Evolutionary conservation across 176 grass and related monocot genomes (phyloP).

Genomic region (Stipa capillata): DNA sequence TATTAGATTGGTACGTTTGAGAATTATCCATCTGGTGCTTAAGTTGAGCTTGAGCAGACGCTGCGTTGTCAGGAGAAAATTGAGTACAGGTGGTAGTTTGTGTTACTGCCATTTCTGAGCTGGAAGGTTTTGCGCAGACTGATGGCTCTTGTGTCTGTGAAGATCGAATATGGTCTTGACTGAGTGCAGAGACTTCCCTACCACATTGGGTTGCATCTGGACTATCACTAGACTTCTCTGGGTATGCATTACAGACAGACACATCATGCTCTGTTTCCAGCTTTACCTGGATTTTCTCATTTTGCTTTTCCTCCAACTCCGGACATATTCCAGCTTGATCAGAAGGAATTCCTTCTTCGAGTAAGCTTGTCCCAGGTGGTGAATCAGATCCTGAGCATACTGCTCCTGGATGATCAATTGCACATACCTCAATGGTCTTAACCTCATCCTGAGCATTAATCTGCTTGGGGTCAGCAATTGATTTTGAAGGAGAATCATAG

Average conservation of each 20-base stretch:
- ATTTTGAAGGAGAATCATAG: constrained; percentile 30
- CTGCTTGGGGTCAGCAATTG: background rate
- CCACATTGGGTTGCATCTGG: constrained; percentile 9
- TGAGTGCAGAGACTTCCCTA: constrained; percentile 11
- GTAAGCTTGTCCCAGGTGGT: constrained; percentile 13
- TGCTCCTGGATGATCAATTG: constrained; percentile 14
- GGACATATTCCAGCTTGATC: constrained; percentile 7
- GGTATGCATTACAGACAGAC: constrained; percentile 28
- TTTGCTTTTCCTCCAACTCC: constrained; percentile 26
- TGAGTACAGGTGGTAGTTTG: constrained; percentile 22
- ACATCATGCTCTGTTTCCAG: constrained; percentile 29
- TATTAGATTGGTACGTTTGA: constrained; percentile 44
- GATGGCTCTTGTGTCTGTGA: constrained; percentile 23
- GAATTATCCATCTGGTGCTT: constrained; percentile 38
- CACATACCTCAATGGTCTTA: constrained; percentile 8
- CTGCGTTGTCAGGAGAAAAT: background rate
- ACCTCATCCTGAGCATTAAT: constrained; percentile 15
- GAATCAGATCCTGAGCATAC: constrained; percentile 31
- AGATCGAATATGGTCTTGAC: constrained; percentile 24
- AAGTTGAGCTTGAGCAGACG: constrained; percentile 34
- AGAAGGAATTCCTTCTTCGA: constrained; percentile 17
- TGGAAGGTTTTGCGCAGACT: constrained; percentile 20
- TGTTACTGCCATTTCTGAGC: constrained; percentile 17
- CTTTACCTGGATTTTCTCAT: constrained; percentile 21
- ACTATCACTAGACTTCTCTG: constrained; percentile 23